These are phyloP conservation scores for Sanghuangporus weigelae DNA, from an alignment of 1,284 basidiomycete species.

Conservation along the genomic window DNA sequence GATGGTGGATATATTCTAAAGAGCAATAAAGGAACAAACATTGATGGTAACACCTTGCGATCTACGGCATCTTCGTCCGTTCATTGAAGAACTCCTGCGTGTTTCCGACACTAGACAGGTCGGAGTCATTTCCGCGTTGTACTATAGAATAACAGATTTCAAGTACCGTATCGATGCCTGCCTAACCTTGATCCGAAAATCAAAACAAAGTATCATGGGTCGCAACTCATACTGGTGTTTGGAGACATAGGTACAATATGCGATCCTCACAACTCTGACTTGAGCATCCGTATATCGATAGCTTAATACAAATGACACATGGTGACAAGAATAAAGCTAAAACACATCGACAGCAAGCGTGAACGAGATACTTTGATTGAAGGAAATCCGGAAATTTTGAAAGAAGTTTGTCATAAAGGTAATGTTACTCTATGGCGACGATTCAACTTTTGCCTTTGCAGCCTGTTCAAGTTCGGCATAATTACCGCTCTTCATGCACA, in stretches of 20 bases:
- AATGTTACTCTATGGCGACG: neutral
- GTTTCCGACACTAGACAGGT: neutral
- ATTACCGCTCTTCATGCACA: conserved; percentile 41
- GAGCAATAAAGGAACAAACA: conserved; percentile 26
- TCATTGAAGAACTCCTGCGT: neutral
- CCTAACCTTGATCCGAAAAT: too few relatives aligned
- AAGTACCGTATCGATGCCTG: too few relatives aligned
- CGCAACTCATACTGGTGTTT: too few relatives aligned
- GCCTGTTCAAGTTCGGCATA: conserved; percentile 29
- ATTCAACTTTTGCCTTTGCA: conserved; percentile 5
- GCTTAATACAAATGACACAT: neutral
- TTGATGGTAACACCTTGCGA: neutral
- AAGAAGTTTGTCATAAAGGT: neutral
- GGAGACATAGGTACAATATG: too few relatives aligned
- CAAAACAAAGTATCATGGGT: too few relatives aligned
- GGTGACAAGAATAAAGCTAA: neutral
- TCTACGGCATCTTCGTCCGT: neutral
- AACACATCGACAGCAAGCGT: neutral
- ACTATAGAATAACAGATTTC: neutral
- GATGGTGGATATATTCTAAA: neutral
- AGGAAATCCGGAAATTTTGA: neutral
- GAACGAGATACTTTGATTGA: neutral
- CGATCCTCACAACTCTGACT: too few relatives aligned
- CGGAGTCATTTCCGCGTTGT: neutral
- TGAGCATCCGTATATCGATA: too few relatives aligned